These are phyloP conservation scores for Metarhizium sp. DNA, from an alignment of 2,329 filamentous ascomycete genomes.

Conservation along the genomic window DNA sequence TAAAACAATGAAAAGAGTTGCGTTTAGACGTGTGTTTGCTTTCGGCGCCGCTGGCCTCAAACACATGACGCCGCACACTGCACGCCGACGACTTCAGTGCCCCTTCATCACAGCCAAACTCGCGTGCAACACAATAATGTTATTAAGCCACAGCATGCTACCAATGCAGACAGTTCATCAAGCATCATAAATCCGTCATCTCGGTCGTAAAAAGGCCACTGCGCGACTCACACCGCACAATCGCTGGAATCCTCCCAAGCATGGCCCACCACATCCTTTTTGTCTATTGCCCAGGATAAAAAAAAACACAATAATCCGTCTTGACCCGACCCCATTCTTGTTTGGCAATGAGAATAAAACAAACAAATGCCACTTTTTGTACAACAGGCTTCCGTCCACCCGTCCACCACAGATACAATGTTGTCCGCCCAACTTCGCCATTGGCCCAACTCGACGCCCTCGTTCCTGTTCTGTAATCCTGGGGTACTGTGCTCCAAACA, in stretches of 20 bases:
- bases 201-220: conserved; percentile 3
- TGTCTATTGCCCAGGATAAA: background rate
- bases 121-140: background rate
- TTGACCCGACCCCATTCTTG: background rate
- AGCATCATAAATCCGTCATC: conserved; percentile 7
- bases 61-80: no score
- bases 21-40: no score
- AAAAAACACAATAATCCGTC: background rate
- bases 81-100: no score
- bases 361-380: background rate
- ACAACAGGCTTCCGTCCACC: background rate
- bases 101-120: no score
- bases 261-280: background rate
- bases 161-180: conserved; percentile 5
- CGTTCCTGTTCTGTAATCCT: background rate
- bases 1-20: no score
- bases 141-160: background rate
- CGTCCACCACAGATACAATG: background rate
- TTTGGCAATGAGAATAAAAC: background rate
- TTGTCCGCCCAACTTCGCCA: background rate
- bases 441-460: background rate
- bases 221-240: background rate
- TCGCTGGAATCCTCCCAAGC: background rate
- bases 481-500: background rate
- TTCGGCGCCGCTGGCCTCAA: no score